phyloP scores from a whole-genome alignment of 2,329 filamentous ascomycete genomes.

The Ophiostoma pallidulum region DNA sequence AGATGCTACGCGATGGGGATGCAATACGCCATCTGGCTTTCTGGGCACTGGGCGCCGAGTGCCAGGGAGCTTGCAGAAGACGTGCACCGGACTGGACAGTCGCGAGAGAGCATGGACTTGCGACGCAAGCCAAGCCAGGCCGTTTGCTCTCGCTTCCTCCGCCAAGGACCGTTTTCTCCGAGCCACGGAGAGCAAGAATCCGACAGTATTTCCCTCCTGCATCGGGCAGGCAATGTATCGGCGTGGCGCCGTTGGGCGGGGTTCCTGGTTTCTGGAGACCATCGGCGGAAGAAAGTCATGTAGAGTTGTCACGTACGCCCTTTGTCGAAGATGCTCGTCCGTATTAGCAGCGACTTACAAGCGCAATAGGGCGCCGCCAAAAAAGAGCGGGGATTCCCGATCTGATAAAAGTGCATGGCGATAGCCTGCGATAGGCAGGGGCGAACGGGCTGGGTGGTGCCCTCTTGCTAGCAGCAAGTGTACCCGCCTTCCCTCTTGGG shows the following conservation, averaged over 20 bases:
- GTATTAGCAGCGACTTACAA: not conserved
- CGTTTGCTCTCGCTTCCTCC: constrained; percentile 4
- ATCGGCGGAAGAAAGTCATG: too few relatives aligned
- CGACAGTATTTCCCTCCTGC: too few relatives aligned
- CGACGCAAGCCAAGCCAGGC: constrained; percentile 1
- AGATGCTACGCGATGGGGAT: not conserved
- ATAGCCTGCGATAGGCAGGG: constrained; percentile 6
- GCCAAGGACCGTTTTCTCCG: constrained; percentile 1
- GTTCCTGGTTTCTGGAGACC: too few relatives aligned
- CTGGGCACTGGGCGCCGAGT: too few relatives aligned
- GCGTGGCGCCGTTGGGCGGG: too few relatives aligned
- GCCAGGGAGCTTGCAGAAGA: too few relatives aligned
- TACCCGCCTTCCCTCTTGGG: not conserved
- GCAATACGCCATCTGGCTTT: not conserved
- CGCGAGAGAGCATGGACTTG: not conserved
- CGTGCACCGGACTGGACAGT: too few relatives aligned
- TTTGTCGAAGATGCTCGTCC: too few relatives aligned
- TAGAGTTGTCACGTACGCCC: not conserved
- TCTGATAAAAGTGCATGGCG: constrained; percentile 11
- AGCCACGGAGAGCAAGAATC: not conserved
- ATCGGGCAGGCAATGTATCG: too few relatives aligned
- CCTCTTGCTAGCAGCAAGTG: too few relatives aligned
- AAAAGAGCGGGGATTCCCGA: not conserved
- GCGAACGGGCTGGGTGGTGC: too few relatives aligned
- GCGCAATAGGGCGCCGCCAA: not conserved